A percentile compares a stretch with the other conserved stretches of the same genome.
These are phyloP conservation scores for Kazachstania kunashirensis DNA, from an alignment of 805 yeast species.

Conservation along the genomic window DNA sequence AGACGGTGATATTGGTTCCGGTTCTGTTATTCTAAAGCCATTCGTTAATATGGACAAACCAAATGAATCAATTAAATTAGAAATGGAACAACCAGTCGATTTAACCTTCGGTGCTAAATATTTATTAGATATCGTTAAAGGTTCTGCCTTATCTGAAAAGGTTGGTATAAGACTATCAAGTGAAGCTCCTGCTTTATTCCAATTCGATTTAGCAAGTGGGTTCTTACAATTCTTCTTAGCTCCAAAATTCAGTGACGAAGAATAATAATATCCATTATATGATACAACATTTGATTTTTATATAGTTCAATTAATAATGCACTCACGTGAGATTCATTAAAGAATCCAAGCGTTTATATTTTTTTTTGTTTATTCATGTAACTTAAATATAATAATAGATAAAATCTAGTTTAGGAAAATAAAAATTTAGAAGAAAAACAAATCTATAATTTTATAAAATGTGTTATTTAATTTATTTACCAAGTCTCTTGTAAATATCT, in stretches of 20 bases:
- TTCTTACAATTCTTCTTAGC: slow-evolving; percentile 92
- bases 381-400: background rate
- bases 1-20: slow-evolving; percentile 87
- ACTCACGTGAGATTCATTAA: no score
- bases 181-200: slow-evolving; percentile 89
- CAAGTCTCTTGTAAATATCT: slow-evolving; percentile 85
- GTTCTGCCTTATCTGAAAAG: slow-evolving; percentile 63
- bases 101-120: slow-evolving; percentile 88
- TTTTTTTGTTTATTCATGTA: background rate
- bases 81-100: slow-evolving; percentile 77
- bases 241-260: slow-evolving; percentile 94
- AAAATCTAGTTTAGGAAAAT: background rate
- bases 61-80: slow-evolving; percentile 63
- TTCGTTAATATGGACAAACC: slow-evolving; percentile 72
- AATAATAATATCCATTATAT: slow-evolving; percentile 32
- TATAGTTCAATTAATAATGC: background rate
- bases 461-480: slow-evolving; percentile 43
- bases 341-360: no score
- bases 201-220: slow-evolving; percentile 78
- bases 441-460: background rate
- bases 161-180: slow-evolving; percentile 82
- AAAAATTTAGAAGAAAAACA: background rate
- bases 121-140: slow-evolving; percentile 83
- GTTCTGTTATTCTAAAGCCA: slow-evolving; percentile 79
- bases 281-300: background rate